A percentile compares a stretch with the other conserved stretches of the same genome.
These are phyloP conservation scores for Huntiella decipiens DNA, from an alignment of 2,329 filamentous ascomycete genomes.

Conservation along the genomic window DNA sequence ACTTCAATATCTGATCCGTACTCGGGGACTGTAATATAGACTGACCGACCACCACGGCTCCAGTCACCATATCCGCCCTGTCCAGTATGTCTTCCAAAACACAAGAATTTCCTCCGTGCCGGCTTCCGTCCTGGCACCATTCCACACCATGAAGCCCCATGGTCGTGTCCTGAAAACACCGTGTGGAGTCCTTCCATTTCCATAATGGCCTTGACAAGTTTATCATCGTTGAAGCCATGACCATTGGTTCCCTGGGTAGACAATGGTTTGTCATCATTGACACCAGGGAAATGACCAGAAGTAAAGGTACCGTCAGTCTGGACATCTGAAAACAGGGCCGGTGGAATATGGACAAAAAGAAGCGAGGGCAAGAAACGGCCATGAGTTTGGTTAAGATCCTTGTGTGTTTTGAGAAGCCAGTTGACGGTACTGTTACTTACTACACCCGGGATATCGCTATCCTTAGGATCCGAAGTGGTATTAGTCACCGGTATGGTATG, in stretches of 20 bases:
- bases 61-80: constrained; percentile 52
- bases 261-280: constrained; percentile 15
- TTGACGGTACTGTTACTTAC: constrained; percentile 6
- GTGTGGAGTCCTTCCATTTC: constrained; percentile 27
- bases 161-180: constrained; percentile 38
- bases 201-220: constrained; percentile 33
- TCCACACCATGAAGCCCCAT: constrained; percentile 28
- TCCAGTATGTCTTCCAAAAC: constrained; percentile 47
- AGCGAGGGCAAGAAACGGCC: constrained; percentile 22
- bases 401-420: constrained; percentile 7
- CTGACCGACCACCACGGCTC: constrained; percentile 40
- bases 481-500: background rate
- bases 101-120: constrained; percentile 17
- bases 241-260: constrained; percentile 16
- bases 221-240: constrained; percentile 21
- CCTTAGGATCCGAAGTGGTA: background rate
- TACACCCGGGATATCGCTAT: constrained; percentile 2
- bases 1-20: constrained; percentile 22
- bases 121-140: constrained; percentile 11
- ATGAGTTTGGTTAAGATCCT: constrained; percentile 3
- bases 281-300: constrained; percentile 19
- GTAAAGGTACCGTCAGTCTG: constrained; percentile 14
- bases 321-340: constrained; percentile 16
- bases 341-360: constrained; percentile 30
- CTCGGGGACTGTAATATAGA: constrained; percentile 16